Conservation (phyloP, 2,329 filamentous ascomycete genomes). For the Colletotrichum camelliae region DNA sequence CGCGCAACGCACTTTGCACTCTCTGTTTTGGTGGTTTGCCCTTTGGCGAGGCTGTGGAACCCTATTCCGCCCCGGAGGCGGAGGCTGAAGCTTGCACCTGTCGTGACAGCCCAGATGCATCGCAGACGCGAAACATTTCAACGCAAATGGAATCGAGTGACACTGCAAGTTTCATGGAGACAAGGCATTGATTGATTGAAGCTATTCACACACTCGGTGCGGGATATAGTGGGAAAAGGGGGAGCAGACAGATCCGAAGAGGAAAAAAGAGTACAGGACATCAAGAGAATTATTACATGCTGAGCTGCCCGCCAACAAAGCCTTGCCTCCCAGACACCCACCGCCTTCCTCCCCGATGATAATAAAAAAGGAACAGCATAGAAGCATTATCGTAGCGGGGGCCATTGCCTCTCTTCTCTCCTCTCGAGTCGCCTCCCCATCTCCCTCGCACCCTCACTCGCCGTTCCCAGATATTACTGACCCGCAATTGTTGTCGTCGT, state of each 20-base stretch:
- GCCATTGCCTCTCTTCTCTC: conserved; percentile 11
- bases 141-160: background rate
- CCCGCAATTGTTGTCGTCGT: background rate
- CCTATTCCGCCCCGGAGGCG: background rate
- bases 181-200: conserved; percentile 4
- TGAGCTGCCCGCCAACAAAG: conserved; percentile 37
- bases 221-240: conserved; percentile 21
- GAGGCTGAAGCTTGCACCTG: background rate
- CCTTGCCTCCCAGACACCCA: conserved; percentile 32
- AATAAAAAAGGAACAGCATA: conserved; percentile 17
- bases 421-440: conserved; percentile 2
- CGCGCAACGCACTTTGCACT: background rate
- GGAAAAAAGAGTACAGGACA: conserved; percentile 40
- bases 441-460: background rate
- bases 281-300: conserved; percentile 56
- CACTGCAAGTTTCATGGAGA: background rate
- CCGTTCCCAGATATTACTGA: conserved; percentile 5
- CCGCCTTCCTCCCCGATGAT: conserved; percentile 19
- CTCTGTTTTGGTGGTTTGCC: background rate
- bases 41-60: background rate
- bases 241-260: conserved; percentile 26
- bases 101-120: background rate
- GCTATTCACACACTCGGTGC: conserved; percentile 18
- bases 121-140: background rate
- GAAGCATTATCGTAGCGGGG: conserved; percentile 26